Evolutionary conservation across 2,329 filamentous ascomycete species (phyloP).

Genomic region (Alternaria alternata): DNA sequence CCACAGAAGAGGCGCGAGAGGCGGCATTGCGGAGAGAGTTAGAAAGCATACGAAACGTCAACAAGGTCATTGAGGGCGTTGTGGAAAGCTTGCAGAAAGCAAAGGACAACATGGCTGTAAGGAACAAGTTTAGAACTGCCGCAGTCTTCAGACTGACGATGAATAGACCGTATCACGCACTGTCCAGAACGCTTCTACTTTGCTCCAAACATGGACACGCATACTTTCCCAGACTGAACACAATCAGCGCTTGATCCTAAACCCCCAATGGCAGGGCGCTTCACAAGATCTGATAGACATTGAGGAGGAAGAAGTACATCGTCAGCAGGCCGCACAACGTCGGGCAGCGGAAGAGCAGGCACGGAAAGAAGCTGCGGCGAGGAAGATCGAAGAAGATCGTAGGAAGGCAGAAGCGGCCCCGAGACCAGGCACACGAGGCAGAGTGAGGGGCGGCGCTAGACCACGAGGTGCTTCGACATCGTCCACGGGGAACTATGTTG

Average conservation of each 20-base stretch:
- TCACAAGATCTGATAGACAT: conserved; percentile 85
- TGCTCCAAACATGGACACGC: conserved; percentile 94
- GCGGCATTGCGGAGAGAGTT: conserved; percentile 79
- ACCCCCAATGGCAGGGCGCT: conserved; percentile 88
- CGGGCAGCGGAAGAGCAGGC: conserved; percentile 80
- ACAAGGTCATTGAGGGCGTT: conserved; percentile 83
- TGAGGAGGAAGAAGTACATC: conserved; percentile 78
- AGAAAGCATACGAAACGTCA: conserved; percentile 83
- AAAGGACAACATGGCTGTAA: conserved; percentile 78
- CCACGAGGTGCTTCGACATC: conserved; percentile 42
- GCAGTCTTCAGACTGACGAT: conserved; percentile 16
- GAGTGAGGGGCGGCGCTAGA: conserved; percentile 45
- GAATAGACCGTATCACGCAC: conserved; percentile 81
- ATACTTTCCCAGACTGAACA: conserved; percentile 98
- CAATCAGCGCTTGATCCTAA: conserved; percentile 89
- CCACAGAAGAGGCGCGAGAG: conserved; percentile 74
- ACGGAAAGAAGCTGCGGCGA: conserved; percentile 72
- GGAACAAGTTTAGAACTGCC: conserved; percentile 26
- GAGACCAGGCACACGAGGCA: conserved; percentile 51
- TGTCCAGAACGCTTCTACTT: conserved; percentile 83
- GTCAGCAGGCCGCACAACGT: conserved; percentile 79
- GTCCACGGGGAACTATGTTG: conserved; percentile 51
- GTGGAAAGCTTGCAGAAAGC: conserved; percentile 75
- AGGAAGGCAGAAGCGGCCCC: conserved; percentile 66
- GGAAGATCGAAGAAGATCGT: conserved; percentile 60